Percentiles rank a stretch among this genome's conserved stretches.
Evolutionary conservation across 257 asterid species (phyloP).

Genomic region (Hygrophila difformis): DNA sequence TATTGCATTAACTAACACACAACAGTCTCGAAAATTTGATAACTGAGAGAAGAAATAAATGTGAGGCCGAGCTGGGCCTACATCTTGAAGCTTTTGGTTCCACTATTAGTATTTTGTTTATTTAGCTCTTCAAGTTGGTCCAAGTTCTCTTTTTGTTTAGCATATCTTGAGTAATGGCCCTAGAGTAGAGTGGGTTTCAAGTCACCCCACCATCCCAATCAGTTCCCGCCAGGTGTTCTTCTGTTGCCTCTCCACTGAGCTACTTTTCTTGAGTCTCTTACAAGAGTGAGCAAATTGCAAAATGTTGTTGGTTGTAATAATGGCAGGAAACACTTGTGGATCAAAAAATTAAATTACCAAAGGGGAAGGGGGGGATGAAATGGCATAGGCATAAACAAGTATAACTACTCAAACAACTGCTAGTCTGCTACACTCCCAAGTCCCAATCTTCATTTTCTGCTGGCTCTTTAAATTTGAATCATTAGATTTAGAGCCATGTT

Average conservation of each 20-base stretch:
- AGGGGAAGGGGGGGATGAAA: background rate
- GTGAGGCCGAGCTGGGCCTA: no score
- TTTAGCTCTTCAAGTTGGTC: background rate
- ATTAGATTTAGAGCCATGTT: no score
- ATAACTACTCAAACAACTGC: no score
- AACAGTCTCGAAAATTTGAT: no score
- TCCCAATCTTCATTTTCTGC: no score
- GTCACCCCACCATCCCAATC: slow-evolving; percentile 24
- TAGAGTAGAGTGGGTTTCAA: slow-evolving; percentile 18
- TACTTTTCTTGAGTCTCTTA: slow-evolving; percentile 10
- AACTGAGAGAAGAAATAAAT: no score
- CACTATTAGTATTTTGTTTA: background rate
- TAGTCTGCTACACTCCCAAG: no score
- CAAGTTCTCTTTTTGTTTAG: background rate
- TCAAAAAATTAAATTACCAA: background rate
- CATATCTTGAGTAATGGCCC: slow-evolving; percentile 7
- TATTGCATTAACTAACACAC: no score
- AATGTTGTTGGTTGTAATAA: slow-evolving; percentile 16
- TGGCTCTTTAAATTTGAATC: no score
- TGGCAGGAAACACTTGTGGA: slow-evolving; percentile 1
- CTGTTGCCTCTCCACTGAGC: background rate
- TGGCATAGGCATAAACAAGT: background rate
- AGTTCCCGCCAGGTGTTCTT: slow-evolving; percentile 21
- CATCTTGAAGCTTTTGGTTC: no score
- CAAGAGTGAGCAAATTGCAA: slow-evolving; percentile 12